These are phyloP conservation scores for Populus euphratica DNA, from an alignment of 345 rosid species.

Conservation along the genomic window DNA sequence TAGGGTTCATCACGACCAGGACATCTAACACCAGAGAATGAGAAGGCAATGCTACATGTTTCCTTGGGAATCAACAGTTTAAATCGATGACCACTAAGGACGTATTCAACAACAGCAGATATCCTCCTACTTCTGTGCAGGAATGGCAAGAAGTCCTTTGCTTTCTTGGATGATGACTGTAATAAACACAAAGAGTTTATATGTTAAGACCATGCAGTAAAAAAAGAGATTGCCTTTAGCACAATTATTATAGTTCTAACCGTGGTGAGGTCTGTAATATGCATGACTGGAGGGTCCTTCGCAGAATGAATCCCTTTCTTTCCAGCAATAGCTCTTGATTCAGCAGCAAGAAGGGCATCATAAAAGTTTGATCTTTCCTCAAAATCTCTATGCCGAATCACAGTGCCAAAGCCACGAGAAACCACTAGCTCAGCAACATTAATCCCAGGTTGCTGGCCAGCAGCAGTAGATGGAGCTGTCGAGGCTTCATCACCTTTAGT, in stretches of 20 bases:
- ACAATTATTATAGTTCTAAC: constrained; percentile 34
- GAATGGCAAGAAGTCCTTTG: constrained; percentile 84
- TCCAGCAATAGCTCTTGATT: constrained; percentile 69
- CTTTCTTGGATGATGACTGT: constrained; percentile 83
- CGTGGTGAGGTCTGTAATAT: constrained; percentile 71
- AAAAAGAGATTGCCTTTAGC: not conserved
- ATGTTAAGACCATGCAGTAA: not conserved
- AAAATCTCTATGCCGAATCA: constrained; percentile 82
- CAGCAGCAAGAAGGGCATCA: constrained; percentile 88
- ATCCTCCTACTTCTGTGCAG: constrained; percentile 67
- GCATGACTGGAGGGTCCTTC: constrained; percentile 73
- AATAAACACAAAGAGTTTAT: constrained; percentile 11
- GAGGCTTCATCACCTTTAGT: constrained; percentile 54
- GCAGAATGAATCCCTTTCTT: constrained; percentile 82
- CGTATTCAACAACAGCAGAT: constrained; percentile 91
- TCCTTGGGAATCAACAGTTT: constrained; percentile 90
- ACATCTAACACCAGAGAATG: constrained; percentile 98
- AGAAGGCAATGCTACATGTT: constrained; percentile 90
- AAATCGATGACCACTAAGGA: constrained; percentile 96
- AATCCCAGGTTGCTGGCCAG: constrained; percentile 50
- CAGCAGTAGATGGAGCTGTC: constrained; percentile 36
- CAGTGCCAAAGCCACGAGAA: constrained; percentile 75
- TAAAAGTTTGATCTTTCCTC: constrained; percentile 96
- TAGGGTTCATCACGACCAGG: constrained; percentile 91
- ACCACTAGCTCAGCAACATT: constrained; percentile 82